phyloP scores from a whole-genome alignment of 1,284 basidiomycete species.

The Fomes fomentarius region DNA sequence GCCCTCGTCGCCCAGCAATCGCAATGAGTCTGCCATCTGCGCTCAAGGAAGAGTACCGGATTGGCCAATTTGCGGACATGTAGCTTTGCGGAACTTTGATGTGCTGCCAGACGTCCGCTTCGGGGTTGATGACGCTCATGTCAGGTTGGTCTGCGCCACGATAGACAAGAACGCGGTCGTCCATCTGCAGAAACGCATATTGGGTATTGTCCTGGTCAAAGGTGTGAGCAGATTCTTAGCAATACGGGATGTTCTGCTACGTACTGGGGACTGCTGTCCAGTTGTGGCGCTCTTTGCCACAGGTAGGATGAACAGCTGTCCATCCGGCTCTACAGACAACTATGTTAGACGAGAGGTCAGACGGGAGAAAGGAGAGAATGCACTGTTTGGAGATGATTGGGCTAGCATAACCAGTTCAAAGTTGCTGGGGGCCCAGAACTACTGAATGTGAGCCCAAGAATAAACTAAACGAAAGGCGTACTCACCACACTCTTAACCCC shows the following conservation, averaged over 20 bases:
- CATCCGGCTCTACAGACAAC: conserved; percentile 49
- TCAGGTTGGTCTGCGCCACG: conserved; percentile 97
- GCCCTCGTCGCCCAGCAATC: conserved; percentile 88
- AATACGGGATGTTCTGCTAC: conserved; percentile 18
- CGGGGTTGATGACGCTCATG: conserved; percentile 98
- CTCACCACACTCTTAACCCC: conserved; percentile 70
- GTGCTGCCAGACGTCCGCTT: conserved; percentile 97
- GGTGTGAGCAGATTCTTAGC: neutral
- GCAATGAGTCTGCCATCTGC: conserved; percentile 92
- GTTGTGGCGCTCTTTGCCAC: conserved; percentile 96
- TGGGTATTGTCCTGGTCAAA: conserved; percentile 80
- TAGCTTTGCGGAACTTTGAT: conserved; percentile 93
- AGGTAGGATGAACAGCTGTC: conserved; percentile 84
- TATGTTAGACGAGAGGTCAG: neutral
- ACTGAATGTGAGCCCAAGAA: neutral
- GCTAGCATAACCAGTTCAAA: conserved; percentile 83
- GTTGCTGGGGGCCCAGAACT: conserved; percentile 94
- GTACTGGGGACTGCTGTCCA: conserved; percentile 87
- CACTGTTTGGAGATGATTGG: conserved; percentile 50
- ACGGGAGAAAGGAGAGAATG: conserved; percentile 23
- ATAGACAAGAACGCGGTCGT: conserved; percentile 94
- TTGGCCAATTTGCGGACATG: conserved; percentile 92
- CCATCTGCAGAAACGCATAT: conserved; percentile 95
- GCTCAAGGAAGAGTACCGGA: conserved; percentile 91
- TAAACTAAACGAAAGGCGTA: conserved; percentile 1